Evolutionary conservation across 2,329 filamentous ascomycete genomes (phyloP).

Genomic region (Ceratocystis eucalypticola): DNA sequence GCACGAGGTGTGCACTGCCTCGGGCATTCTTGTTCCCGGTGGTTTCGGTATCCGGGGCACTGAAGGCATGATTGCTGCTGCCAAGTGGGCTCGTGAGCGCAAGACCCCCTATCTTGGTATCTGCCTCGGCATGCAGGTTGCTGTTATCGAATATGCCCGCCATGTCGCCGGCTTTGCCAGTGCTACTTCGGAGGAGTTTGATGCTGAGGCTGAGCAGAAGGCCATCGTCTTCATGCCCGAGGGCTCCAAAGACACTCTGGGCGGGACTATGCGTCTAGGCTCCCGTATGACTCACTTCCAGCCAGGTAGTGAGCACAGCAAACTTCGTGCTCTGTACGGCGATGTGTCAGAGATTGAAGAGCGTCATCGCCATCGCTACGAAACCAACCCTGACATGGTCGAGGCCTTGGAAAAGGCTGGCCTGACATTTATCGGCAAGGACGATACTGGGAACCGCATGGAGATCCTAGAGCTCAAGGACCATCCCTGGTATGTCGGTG

Average conservation of each 20-base stretch:
- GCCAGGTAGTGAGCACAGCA: constrained; percentile 60
- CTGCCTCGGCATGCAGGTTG: constrained; percentile 84
- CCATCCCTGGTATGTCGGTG: constrained; percentile 70
- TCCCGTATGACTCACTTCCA: constrained; percentile 64
- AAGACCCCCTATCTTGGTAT: constrained; percentile 76
- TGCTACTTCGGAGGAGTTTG: constrained; percentile 44
- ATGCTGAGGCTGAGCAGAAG: constrained; percentile 45
- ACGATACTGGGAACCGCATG: constrained; percentile 65
- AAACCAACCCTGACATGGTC: constrained; percentile 73
- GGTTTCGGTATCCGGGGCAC: constrained; percentile 74
- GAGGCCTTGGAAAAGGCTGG: constrained; percentile 54
- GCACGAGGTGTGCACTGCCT: constrained; percentile 60
- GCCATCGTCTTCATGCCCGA: constrained; percentile 91
- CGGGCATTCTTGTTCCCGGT: constrained; percentile 51
- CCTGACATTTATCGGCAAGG: constrained; percentile 64
- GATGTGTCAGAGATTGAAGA: constrained; percentile 45
- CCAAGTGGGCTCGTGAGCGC: constrained; percentile 75
- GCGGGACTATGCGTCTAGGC: constrained; percentile 79
- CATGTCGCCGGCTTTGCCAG: constrained; percentile 52
- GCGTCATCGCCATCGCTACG: constrained; percentile 78
- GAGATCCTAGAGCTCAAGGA: constrained; percentile 71
- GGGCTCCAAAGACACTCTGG: constrained; percentile 39
- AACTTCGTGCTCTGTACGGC: constrained; percentile 62
- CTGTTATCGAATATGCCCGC: constrained; percentile 77
- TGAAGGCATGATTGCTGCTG: constrained; percentile 78